Evolutionary conservation across 768 basidiomycete species (phyloP).

Genomic region (Tylopilus plumbeoviolaceoides): DNA sequence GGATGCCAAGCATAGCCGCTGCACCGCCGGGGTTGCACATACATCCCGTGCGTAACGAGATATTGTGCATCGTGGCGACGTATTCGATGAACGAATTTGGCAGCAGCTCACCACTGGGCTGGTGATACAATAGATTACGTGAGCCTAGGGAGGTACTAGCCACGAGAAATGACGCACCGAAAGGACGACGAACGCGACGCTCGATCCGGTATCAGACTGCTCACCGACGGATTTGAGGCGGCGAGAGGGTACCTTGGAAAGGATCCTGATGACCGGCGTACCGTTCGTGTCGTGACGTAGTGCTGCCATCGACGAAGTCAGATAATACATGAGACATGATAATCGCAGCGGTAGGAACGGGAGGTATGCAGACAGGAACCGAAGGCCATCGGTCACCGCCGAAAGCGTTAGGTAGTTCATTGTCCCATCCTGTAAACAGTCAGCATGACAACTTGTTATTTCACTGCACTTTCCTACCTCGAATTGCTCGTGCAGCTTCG

Average conservation of each 20-base stretch:
- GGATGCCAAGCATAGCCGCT: conserved; percentile 63
- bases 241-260: conserved; percentile 57
- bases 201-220: conserved; percentile 63
- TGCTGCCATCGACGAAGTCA: conserved; percentile 51
- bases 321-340: conserved; percentile 61
- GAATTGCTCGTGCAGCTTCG: conserved; percentile 65
- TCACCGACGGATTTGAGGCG: conserved; percentile 57
- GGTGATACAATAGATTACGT: neutral
- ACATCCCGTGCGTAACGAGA: conserved; percentile 80
- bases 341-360: conserved; percentile 77
- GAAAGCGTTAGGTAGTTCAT: conserved; percentile 77
- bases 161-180: conserved; percentile 40
- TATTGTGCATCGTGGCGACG: conserved; percentile 55
- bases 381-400: conserved; percentile 72
- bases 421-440: conserved; percentile 64
- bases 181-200: conserved; percentile 59
- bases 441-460: neutral
- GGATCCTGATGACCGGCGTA: conserved; percentile 60
- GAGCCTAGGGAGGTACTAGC: neutral
- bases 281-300: conserved; percentile 59
- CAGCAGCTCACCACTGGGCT: conserved; percentile 66
- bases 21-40: conserved; percentile 88
- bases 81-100: conserved; percentile 73
- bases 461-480: conserved; percentile 46
- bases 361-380: conserved; percentile 72